Conservation (phyloP, 768 basidiomycete genomes). For the Kwoniella mangroviensis region DNA sequence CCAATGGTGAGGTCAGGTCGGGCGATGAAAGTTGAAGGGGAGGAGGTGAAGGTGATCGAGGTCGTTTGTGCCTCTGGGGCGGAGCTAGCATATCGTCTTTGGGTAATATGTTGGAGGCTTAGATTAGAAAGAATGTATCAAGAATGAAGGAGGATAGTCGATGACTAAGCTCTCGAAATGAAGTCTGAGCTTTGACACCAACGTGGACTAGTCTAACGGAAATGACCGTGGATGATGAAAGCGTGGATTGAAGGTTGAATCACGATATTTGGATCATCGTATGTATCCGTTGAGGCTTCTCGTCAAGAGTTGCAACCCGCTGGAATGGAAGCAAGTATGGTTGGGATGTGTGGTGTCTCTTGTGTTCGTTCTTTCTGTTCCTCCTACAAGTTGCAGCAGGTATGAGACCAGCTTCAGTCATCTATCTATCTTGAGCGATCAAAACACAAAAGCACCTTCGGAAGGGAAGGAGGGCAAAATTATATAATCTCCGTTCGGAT, state of each 20-base stretch:
- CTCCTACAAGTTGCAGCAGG: no score
- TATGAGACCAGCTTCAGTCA: no score
- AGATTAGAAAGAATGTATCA: neutral
- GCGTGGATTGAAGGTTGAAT: neutral
- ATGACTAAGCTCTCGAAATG: neutral
- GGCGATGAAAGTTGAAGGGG: constrained; percentile 4
- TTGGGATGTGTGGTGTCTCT: no score
- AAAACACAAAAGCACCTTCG: no score
- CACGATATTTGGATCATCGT: neutral
- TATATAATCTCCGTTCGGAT: no score
- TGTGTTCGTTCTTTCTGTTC: no score
- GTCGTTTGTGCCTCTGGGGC: constrained; percentile 26
- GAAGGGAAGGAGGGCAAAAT: no score
- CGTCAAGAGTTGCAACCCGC: no score
- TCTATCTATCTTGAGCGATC: no score
- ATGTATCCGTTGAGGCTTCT: neutral
- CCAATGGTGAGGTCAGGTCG: constrained; percentile 43
- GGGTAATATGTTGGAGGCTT: neutral
- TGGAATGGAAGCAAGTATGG: no score
- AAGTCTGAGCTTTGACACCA: neutral
- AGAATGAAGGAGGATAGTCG: neutral
- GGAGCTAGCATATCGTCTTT: constrained; percentile 18
- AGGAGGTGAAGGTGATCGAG: constrained; percentile 33
- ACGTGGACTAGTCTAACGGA: neutral
- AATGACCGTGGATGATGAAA: constrained; percentile 9